These are phyloP conservation scores for Blastocystis sp. DNA, from an alignment of 352 stramenopile genomes.

Conservation along the genomic window DNA sequence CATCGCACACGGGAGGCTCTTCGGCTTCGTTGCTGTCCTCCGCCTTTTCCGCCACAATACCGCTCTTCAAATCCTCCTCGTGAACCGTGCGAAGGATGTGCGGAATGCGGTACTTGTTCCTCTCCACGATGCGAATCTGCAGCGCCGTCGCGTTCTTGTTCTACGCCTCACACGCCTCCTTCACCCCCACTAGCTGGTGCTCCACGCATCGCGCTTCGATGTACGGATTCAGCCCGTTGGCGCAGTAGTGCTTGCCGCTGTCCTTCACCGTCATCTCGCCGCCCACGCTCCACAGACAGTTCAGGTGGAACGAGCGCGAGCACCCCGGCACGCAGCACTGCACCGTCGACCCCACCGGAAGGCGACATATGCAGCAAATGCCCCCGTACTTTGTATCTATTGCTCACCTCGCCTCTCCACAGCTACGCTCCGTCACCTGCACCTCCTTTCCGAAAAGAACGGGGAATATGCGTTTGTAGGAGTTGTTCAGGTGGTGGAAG, in stretches of 20 bases:
- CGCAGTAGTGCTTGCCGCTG: background rate
- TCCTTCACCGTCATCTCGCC: slow-evolving; percentile 27
- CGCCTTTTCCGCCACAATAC: background rate
- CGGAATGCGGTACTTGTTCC: slow-evolving; percentile 49
- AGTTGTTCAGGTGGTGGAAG: background rate
- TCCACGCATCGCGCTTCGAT: slow-evolving; percentile 2
- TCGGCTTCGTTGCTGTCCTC: background rate
- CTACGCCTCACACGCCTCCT: background rate
- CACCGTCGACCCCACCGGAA: slow-evolving; percentile 16
- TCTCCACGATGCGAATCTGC: slow-evolving; percentile 28
- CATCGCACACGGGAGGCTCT: background rate
- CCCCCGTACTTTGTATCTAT: background rate
- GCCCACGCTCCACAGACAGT: slow-evolving; percentile 53
- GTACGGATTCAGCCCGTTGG: background rate
- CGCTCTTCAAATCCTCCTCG: background rate
- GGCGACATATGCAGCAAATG: slow-evolving; percentile 44
- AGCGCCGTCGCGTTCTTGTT: background rate
- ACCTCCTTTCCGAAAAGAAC: background rate
- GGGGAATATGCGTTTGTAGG: slow-evolving; percentile 19
- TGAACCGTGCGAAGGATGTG: background rate
- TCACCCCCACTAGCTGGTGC: background rate
- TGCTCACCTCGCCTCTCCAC: background rate
- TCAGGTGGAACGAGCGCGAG: background rate
- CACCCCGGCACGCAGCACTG: slow-evolving; percentile 16
- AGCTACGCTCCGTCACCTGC: background rate